Evolutionary conservation across 768 basidiomycete species (phyloP).

Genomic region (Psilocybe azurescens): DNA sequence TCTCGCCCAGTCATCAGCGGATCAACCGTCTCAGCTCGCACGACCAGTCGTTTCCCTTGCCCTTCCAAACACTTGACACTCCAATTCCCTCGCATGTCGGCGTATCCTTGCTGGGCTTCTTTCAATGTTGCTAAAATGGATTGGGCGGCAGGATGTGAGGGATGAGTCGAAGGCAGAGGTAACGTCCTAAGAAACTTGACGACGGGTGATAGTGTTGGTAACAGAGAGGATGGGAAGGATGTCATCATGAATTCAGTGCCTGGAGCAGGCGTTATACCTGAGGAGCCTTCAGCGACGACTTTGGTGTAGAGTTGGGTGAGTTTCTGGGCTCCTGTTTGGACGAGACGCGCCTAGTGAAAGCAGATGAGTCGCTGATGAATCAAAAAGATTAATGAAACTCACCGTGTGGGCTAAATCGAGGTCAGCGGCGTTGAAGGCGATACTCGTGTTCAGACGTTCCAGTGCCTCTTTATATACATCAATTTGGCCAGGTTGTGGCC

Average conservation of each 20-base stretch:
- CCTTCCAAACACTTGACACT: slow-evolving; percentile 74
- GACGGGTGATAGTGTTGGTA: slow-evolving; percentile 62
- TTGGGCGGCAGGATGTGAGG: slow-evolving; percentile 78
- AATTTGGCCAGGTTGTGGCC: slow-evolving; percentile 75
- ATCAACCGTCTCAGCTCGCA: slow-evolving; percentile 73
- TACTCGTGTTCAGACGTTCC: slow-evolving; percentile 77
- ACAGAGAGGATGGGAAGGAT: slow-evolving; percentile 59
- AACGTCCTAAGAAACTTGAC: slow-evolving; percentile 73
- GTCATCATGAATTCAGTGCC: slow-evolving; percentile 58
- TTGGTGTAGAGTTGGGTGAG: slow-evolving; percentile 85
- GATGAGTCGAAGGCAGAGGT: slow-evolving; percentile 80
- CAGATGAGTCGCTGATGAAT: background rate
- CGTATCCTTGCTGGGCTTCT: slow-evolving; percentile 83
- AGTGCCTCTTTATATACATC: slow-evolving; percentile 71
- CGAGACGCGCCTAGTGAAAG: slow-evolving; percentile 58
- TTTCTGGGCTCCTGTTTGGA: slow-evolving; percentile 86
- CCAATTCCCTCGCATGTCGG: slow-evolving; percentile 88
- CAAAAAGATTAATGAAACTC: background rate
- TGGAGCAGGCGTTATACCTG: slow-evolving; percentile 70
- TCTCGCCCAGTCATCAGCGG: slow-evolving; percentile 70
- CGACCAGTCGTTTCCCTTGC: slow-evolving; percentile 71
- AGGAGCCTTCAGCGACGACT: slow-evolving; percentile 84
- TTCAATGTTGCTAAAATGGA: slow-evolving; percentile 67
- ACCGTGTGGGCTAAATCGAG: slow-evolving; percentile 62
- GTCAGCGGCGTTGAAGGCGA: slow-evolving; percentile 75